These are phyloP conservation scores for Mortierella sp. DNA, from an alignment of 371 early-diverging fungal species.

Conservation along the genomic window DNA sequence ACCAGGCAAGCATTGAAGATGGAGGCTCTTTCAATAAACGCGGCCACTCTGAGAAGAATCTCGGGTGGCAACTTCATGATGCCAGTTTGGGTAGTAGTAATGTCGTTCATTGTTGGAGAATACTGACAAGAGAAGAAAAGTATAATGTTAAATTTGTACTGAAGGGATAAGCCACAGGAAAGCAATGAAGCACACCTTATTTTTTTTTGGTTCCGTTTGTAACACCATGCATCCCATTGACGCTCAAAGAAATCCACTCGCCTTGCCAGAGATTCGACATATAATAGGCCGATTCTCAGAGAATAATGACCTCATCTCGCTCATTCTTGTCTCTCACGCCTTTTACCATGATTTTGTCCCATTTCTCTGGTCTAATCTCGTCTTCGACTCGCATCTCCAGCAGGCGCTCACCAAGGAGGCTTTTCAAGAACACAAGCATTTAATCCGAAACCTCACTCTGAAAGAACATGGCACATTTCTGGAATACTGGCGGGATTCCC, in stretches of 20 bases:
- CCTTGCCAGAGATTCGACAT: background rate
- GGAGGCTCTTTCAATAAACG: background rate
- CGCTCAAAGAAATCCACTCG: background rate
- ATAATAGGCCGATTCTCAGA: background rate
- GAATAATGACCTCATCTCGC: constrained; percentile 4
- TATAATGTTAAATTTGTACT: background rate
- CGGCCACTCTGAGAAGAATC: constrained; percentile 12
- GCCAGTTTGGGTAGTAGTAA: background rate
- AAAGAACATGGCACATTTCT: background rate
- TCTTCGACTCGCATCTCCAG: constrained; percentile 1
- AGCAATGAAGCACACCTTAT: background rate
- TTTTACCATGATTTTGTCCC: background rate
- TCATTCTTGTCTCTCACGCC: constrained; percentile 3
- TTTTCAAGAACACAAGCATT: constrained; percentile 4
- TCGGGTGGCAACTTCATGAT: constrained; percentile 17
- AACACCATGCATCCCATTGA: background rate
- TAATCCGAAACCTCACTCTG: background rate
- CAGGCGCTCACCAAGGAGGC: background rate
- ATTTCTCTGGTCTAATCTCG: background rate
- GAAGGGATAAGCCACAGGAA: too few relatives aligned
- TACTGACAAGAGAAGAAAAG: too few relatives aligned
- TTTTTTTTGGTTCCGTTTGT: background rate
- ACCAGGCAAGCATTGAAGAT: constrained; percentile 9
- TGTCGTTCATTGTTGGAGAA: too few relatives aligned
- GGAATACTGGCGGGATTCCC: background rate